Conservation (phyloP, 129 eudicot genomes). For the Sambucus nigra region DNA sequence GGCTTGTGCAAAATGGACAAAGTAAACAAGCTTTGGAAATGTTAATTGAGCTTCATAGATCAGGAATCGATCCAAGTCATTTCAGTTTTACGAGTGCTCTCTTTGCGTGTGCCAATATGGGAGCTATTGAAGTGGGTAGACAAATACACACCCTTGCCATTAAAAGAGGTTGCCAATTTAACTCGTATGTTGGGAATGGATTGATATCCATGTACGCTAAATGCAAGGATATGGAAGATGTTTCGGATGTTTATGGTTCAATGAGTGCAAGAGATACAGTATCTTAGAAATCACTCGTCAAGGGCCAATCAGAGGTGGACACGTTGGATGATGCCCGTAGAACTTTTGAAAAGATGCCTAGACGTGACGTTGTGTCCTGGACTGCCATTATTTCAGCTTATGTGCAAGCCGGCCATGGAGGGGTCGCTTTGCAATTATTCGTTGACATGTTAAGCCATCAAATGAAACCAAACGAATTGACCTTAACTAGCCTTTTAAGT, state of each 20-base stretch:
- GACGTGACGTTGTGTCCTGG: slow-evolving; percentile 14
- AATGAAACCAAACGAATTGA: slow-evolving; percentile 7
- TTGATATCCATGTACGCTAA: slow-evolving; percentile 14
- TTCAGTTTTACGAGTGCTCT: slow-evolving; percentile 13
- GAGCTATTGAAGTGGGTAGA: slow-evolving; percentile 3
- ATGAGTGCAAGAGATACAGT: not conserved
- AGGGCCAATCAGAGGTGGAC: no score
- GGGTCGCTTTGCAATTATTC: slow-evolving; percentile 6
- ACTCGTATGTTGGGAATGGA: slow-evolving; percentile 9
- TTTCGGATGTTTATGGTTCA: not conserved
- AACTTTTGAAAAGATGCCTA: slow-evolving; percentile 12
- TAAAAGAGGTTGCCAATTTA: not conserved
- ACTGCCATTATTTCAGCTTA: slow-evolving; percentile 14
- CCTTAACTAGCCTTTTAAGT: slow-evolving; percentile 4
- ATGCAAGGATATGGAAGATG: slow-evolving; percentile 6
- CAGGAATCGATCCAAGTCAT: slow-evolving; percentile 6
- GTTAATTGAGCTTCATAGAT: slow-evolving; percentile 10
- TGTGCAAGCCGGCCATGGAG: slow-evolving; percentile 7
- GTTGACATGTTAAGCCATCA: not conserved
- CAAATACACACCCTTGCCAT: slow-evolving; percentile 10
- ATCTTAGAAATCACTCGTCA: no score
- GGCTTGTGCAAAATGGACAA: slow-evolving; percentile 15
- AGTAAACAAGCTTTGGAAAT: slow-evolving; percentile 9
- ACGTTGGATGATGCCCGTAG: slow-evolving; percentile 5
- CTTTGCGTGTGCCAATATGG: slow-evolving; percentile 12